Evolutionary conservation across 2,329 filamentous ascomycete species (phyloP), one percentile per base, ranked within the genome.

Genomic region (Fusarium sp.): DNA sequence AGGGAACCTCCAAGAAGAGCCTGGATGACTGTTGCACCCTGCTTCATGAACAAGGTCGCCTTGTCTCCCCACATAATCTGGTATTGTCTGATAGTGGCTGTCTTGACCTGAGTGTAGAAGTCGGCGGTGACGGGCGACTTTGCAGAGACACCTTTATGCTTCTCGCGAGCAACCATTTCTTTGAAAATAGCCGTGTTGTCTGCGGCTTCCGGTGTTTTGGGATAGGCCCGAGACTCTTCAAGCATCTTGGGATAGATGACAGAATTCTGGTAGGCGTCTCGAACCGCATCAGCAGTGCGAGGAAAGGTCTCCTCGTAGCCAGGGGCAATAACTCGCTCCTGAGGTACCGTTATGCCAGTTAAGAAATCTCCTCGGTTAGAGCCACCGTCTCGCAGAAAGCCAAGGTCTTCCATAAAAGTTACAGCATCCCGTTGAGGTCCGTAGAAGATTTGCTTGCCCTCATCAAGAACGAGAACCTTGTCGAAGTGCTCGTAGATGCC

Each of bases 401-500:
- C 90, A 1, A 88, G 78, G 0, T 81, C 76, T 70, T 91, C 87
- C 83, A 92, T 89, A 70, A 89, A 92, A 0, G 86, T 85, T 9
- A 82, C 78, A 0, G 90, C 90, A 59, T 88, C 80, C 5, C 81
- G 77, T 67, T 82, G 79, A 0, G 88, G 83, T 0, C 89, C 90
- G 62, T 90, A 91, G 78, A 85, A 92, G 45, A 91, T 83, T 71
- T 92, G 77, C 65, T 88, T 87, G 39, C 89, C 89, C 60, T 87
- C 84, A 51, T 92, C 88, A 6, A 92, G 82, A n/a, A 92, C 84
- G 1, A 92, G 80, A 0, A 91, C 88, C 71, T 92, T 92, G 72
- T 92, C 89, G 71, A 92, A 91, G 0, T 88, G 81, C 30, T 90
- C 81, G 73, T 90, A 91, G 51, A 92, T 91, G 19, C 85, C 87